phyloP scores from a whole-genome alignment of 257 asterid species.

The Solanum piurae region DNA sequence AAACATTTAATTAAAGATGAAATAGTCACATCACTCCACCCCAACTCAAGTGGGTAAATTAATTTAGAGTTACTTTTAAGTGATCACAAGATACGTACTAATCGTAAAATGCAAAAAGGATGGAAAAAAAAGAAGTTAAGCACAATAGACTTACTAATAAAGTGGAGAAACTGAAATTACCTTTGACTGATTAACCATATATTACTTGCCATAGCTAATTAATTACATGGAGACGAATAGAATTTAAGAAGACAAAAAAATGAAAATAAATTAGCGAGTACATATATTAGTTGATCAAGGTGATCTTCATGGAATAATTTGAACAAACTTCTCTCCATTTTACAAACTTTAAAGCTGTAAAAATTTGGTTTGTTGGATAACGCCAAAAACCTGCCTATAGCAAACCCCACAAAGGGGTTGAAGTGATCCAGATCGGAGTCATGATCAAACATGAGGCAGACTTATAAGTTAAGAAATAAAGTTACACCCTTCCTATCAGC shows the following conservation, averaged over 20 bases:
- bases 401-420: neutral
- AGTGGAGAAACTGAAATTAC: neutral
- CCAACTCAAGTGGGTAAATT: too few species aligned
- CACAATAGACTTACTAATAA: neutral
- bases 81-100: neutral
- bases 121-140: neutral
- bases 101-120: neutral
- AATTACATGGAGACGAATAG: neutral
- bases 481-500: neutral
- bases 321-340: neutral
- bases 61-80: neutral
- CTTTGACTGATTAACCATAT: neutral
- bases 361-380: neutral
- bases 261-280: neutral
- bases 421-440: neutral
- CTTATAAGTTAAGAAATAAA: neutral
- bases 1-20: too few species aligned
- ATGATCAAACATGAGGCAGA: neutral
- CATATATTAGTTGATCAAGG: neutral
- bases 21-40: too few species aligned
- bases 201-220: neutral
- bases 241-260: neutral
- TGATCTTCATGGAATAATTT: neutral
- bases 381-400: neutral
- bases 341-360: neutral